phyloP scores from a whole-genome alignment of 106 monocot genomes.

The Dioscorea dumetorum region DNA sequence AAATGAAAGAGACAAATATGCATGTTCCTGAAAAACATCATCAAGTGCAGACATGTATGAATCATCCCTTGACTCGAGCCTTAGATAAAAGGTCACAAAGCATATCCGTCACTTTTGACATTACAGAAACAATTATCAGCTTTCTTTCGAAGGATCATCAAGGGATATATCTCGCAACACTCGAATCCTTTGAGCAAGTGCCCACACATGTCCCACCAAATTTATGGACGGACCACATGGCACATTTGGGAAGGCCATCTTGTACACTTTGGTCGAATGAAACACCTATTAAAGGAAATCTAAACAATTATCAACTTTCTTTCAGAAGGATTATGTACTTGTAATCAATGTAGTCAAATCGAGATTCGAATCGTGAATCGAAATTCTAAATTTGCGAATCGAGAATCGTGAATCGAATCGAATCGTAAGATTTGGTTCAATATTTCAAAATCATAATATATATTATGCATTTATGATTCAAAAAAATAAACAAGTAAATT shows the following conservation, averaged over 20 bases:
- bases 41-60: conserved; percentile 66
- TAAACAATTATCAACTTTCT: too few species aligned
- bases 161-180: conserved; percentile 71
- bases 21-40: conserved; percentile 36
- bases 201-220: conserved; percentile 99
- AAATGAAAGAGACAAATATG: not conserved
- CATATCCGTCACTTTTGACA: conserved; percentile 99
- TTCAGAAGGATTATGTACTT: too few species aligned
- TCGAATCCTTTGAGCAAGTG: conserved; percentile 65
- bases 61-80: conserved; percentile 89
- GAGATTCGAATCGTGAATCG: too few species aligned
- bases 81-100: conserved; percentile 78
- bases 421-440: too few species aligned
- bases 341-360: too few species aligned
- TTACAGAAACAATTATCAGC: conserved; percentile 90
- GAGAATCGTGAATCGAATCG: too few species aligned
- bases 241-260: conserved; percentile 53
- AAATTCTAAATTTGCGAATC: too few species aligned
- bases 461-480: too few species aligned
- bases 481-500: too few species aligned
- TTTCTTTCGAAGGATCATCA: conserved; percentile 80
- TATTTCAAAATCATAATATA: too few species aligned
- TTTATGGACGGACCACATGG: conserved; percentile 97
- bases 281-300: conserved; percentile 38
- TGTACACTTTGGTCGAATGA: conserved; percentile 42